These are phyloP conservation scores for Platanthera guangdongensis DNA, from an alignment of 106 monocot genomes.

Conservation along the genomic window DNA sequence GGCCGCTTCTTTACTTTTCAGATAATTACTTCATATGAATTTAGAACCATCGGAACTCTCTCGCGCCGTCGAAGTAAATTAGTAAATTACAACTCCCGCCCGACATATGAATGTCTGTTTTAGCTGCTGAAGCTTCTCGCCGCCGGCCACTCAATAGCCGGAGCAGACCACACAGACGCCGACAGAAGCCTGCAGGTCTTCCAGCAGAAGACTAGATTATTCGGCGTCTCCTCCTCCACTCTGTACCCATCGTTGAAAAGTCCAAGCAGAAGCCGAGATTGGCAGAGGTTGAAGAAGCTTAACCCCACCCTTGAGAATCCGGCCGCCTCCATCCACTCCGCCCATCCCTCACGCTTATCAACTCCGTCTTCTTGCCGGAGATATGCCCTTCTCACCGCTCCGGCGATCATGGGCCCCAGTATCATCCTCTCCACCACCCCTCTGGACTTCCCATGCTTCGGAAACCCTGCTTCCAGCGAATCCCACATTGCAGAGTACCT, in stretches of 20 bases:
- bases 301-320: conserved; percentile 13
- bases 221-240: conserved; percentile 19
- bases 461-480: conserved; percentile 40
- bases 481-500: conserved; percentile 42
- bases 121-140: neutral
- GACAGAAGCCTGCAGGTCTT: conserved; percentile 25
- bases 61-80: no score
- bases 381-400: conserved; percentile 23
- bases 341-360: conserved; percentile 15
- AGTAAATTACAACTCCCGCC: no score
- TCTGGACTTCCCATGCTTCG: conserved; percentile 28
- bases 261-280: conserved; percentile 25
- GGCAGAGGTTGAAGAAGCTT: conserved; percentile 29
- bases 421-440: conserved; percentile 28
- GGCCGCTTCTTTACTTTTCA: no score
- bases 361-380: conserved; percentile 2
- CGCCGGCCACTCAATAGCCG: neutral
- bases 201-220: conserved; percentile 28
- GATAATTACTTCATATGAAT: no score
- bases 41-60: no score
- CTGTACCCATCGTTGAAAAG: conserved; percentile 30
- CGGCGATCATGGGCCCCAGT: conserved; percentile 28
- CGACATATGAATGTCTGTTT: neutral
- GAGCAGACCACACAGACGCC: conserved; percentile 27
- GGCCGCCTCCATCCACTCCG: conserved; percentile 16